Evolutionary conservation across 148 eudicot genomes (phyloP).

Genomic region (Vaccinium corymbosum): DNA sequence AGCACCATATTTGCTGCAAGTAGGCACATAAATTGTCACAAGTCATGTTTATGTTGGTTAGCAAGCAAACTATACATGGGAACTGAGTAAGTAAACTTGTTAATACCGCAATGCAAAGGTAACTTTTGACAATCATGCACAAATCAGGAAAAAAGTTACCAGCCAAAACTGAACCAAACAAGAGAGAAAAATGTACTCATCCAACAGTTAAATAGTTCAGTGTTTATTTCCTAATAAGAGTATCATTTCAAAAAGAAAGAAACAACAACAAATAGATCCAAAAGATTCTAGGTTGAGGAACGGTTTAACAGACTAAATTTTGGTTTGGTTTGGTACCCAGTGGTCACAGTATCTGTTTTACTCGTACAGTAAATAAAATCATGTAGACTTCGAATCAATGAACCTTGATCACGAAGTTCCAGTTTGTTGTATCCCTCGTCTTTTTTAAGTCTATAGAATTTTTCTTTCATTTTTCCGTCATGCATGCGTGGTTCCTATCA

Average conservation of each 20-base stretch:
- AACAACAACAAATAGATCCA: background rate
- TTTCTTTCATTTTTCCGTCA: background rate
- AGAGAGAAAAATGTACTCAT: constrained; percentile 3
- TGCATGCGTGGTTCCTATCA: background rate
- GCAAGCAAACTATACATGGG: background rate
- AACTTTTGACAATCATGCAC: constrained; percentile 2
- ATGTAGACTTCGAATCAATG: background rate
- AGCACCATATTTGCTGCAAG: constrained; percentile 32
- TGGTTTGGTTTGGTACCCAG: background rate
- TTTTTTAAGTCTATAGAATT: background rate
- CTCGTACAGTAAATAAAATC: background rate
- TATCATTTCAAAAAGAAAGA: background rate
- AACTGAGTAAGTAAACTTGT: background rate
- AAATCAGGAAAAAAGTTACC: background rate
- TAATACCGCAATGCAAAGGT: background rate
- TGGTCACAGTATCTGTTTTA: background rate
- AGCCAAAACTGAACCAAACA: constrained; percentile 6
- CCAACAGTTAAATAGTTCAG: background rate
- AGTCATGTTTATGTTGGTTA: background rate
- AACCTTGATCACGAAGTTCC: background rate
- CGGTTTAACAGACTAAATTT: background rate
- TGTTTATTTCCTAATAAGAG: background rate
- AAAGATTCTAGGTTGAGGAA: background rate
- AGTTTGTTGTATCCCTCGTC: background rate
- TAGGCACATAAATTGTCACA: background rate